phyloP scores from a whole-genome alignment of 768 basidiomycete genomes.

The Boletus speciosus region DNA sequence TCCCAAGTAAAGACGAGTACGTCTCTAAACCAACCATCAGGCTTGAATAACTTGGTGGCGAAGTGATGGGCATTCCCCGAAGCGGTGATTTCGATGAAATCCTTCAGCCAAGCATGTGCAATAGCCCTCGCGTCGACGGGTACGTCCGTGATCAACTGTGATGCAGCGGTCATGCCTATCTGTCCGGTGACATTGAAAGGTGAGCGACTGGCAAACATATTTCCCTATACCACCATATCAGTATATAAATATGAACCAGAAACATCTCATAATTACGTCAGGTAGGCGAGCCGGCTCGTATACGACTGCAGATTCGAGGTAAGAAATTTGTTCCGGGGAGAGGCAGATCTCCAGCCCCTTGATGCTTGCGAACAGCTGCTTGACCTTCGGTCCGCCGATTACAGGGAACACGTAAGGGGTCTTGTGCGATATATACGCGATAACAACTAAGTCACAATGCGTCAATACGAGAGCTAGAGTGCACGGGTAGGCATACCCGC shows the following conservation, averaged over 20 bases:
- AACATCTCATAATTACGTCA: background rate
- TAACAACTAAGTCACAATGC: background rate
- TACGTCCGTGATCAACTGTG: background rate
- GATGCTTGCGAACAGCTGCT: background rate
- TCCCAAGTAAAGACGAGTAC: conserved; percentile 3
- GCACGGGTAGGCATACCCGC: background rate
- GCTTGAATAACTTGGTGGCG: background rate
- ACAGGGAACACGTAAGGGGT: background rate
- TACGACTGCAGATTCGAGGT: background rate
- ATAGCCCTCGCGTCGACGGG: background rate
- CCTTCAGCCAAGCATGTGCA: background rate
- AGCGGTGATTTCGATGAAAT: background rate
- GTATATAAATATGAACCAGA: background rate
- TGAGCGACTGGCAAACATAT: background rate
- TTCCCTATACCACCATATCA: background rate
- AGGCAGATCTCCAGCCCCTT: background rate
- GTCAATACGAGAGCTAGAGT: background rate
- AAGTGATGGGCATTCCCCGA: background rate
- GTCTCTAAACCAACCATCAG: conserved; percentile 5
- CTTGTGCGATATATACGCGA: background rate
- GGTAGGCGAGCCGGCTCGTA: background rate
- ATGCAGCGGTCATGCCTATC: too few species aligned
- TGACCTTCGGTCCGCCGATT: background rate
- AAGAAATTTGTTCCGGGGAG: background rate
- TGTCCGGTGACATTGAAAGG: background rate